These are phyloP conservation scores for Mollisia scopiformis DNA, from an alignment of 2,329 filamentous ascomycete species.

Conservation along the genomic window DNA sequence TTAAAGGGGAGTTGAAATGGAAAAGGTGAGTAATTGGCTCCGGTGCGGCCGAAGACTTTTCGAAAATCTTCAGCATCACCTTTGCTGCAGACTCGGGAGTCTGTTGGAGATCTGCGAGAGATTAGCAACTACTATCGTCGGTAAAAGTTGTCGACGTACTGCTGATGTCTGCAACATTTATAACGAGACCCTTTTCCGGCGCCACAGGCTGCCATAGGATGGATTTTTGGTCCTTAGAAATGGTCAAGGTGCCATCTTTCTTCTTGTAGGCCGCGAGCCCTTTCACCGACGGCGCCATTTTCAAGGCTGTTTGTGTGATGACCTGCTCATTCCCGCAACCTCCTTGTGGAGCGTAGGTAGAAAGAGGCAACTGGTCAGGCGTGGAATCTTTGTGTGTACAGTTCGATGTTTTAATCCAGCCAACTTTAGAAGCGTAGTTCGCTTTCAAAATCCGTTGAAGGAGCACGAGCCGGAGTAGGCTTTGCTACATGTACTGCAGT, in stretches of 20 bases:
- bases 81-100: constrained; percentile 87
- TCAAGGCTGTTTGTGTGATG: constrained; percentile 37
- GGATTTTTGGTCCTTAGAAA: constrained; percentile 72
- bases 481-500: background rate
- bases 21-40: constrained; percentile 79
- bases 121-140: constrained; percentile 10
- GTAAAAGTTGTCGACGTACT: constrained; percentile 57
- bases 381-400: background rate
- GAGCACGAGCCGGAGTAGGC: background rate
- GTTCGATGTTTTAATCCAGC: background rate
- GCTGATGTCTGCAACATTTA: constrained; percentile 76
- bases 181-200: constrained; percentile 66
- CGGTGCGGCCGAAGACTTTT: constrained; percentile 61
- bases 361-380: background rate
- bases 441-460: background rate
- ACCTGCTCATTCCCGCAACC: constrained; percentile 11
- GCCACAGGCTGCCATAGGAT: constrained; percentile 80
- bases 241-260: constrained; percentile 82
- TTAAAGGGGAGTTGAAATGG: constrained; percentile 78
- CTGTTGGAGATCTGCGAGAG: constrained; percentile 79
- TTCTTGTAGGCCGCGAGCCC: constrained; percentile 88
- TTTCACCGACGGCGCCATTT: constrained; percentile 35
- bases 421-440: background rate
- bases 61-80: constrained; percentile 92
- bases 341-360: background rate